Evolutionary conservation across 768 basidiomycete species (phyloP).

Genomic region (Sarcomyxa edulis): DNA sequence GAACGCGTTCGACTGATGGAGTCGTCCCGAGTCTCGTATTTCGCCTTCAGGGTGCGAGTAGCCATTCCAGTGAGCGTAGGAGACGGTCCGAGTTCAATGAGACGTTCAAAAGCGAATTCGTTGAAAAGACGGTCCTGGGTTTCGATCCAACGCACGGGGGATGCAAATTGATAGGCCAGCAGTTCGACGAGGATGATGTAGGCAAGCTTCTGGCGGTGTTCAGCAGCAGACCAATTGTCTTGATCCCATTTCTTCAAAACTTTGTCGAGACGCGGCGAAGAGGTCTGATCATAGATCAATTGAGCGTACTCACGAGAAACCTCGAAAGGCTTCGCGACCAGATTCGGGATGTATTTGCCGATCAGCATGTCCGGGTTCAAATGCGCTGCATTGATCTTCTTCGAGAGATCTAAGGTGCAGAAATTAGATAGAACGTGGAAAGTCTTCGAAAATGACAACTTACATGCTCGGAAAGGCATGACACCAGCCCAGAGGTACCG

Average conservation of each 20-base stretch:
- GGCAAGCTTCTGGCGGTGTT: conserved; percentile 88
- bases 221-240: conserved; percentile 77
- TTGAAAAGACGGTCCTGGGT: conserved; percentile 94
- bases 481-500: conserved; percentile 99
- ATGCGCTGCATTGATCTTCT: conserved; percentile 91
- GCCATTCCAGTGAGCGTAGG: conserved; percentile 97
- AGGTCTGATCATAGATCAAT: conserved; percentile 94
- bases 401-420: conserved; percentile 69
- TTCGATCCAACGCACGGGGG: conserved; percentile 98
- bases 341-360: conserved; percentile 95
- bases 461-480: conserved; percentile 94
- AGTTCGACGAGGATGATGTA: conserved; percentile 97
- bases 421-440: conserved; percentile 1
- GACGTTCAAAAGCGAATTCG: conserved; percentile 81
- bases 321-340: conserved; percentile 85
- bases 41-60: conserved; percentile 81
- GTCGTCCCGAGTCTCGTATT: conserved; percentile 89
- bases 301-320: conserved; percentile 86
- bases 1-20: conserved; percentile 72
- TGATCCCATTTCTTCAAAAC: conserved; percentile 93
- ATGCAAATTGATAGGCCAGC: conserved; percentile 96
- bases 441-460: conserved; percentile 24
- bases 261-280: conserved; percentile 91
- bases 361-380: conserved; percentile 93
- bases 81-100: conserved; percentile 94